Base-by-base conservation (phyloP, 2,329 filamentous ascomycete genomes). In the Cladobotryum mycophilum region DNA sequence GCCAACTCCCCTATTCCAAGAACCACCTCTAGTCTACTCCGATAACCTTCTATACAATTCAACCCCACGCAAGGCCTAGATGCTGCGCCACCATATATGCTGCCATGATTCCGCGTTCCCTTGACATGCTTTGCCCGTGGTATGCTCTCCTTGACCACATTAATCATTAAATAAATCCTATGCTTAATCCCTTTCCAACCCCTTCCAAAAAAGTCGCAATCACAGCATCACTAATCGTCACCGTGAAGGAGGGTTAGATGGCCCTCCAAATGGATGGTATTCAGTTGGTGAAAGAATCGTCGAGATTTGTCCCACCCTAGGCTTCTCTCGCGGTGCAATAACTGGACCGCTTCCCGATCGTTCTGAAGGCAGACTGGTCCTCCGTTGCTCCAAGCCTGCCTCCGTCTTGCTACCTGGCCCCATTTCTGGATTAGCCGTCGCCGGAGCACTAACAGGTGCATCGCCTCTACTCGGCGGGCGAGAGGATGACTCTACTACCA, bases 221-320 rank as follows among this genome's bases (percentile, higher is more conserved):
- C 25, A 38, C 8, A 38, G 12, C 14, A 38, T 38, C 36, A 38
- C 15, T 38, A 17, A 38, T 5, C n/a, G 25, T 51, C 43, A 55
- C 15, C 46, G 46, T 4, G 49, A 43, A 2, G 53, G 44, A 4
- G 55, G 52, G 35, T 52, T 41, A 1, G 40, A 41, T 34, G 17
- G 35, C 12, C 20, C 34, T 14, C 40, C 42, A 18, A 36, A 47
- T 7, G 51, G 51, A 3, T 48, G 37, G 20, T 55, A 54, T 25
- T 43, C 56, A 2, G 48, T 17, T 4, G 51, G 44, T 15, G 47
- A 47, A 11, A 57, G 18, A 9, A 58, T 40, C 5, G 66, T 68
- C 11, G 68, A 66, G 45, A 70, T 64, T 44, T 68, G 67, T 42
- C 67, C 67, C 41, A 69, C 61, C 25, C 64, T 58, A 13, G 63